Evolutionary conservation across 768 basidiomycete genomes (phyloP).

Genomic region (Phaeotremella fagi): DNA sequence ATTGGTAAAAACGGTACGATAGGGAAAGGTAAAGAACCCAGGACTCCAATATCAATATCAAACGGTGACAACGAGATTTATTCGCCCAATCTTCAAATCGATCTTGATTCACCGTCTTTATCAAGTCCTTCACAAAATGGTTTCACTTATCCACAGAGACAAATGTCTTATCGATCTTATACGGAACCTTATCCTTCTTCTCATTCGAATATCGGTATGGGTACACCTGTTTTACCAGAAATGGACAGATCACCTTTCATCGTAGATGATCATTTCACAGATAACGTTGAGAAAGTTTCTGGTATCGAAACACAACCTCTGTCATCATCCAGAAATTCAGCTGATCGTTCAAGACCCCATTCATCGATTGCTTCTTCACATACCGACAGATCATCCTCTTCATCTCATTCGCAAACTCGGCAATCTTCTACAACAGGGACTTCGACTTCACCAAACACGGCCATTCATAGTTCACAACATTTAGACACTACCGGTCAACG

Average conservation of each 20-base stretch:
- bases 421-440: background rate
- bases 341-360: conserved; percentile 12
- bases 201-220: conserved; percentile 6
- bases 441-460: background rate
- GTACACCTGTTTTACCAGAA: background rate
- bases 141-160: conserved; percentile 1
- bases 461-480: background rate
- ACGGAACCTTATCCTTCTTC: conserved; percentile 13
- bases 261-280: background rate
- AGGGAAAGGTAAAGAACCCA: background rate
- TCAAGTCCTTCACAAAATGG: background rate
- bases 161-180: conserved; percentile 7
- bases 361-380: conserved; percentile 9
- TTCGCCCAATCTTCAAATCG: conserved; percentile 3
- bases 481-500: conserved; percentile 17
- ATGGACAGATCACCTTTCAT: background rate
- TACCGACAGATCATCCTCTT: conserved; percentile 31
- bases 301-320: conserved; percentile 1
- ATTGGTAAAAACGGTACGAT: conserved; percentile 10
- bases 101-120: conserved; percentile 7
- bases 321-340: conserved; percentile 4
- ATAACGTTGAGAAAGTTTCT: too few relatives aligned
- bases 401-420: conserved; percentile 17
- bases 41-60: background rate
- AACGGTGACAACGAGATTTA: background rate